Evolutionary conservation across 1,284 basidiomycete species (phyloP), one percentile per base, ranked within the genome.

Genomic region (Pholiota adiposa): DNA sequence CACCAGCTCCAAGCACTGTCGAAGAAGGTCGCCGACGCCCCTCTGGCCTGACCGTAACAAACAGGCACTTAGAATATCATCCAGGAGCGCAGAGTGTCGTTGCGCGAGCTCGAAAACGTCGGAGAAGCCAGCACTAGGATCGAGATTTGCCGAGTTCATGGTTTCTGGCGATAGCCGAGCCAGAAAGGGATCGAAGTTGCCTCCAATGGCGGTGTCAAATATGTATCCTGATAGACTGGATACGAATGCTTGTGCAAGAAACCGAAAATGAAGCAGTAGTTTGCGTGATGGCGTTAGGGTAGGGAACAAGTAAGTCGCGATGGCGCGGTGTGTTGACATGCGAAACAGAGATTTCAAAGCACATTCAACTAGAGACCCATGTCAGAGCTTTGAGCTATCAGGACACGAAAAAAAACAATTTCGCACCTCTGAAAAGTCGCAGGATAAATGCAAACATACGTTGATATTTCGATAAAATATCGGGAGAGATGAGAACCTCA

Each of bases 391-490:
- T 18, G 7, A 29, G 38, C 4, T 52, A 9, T 21, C 9, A 14
- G 36, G 40, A 33, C 14, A 21, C 31, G 38, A 12, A 16, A 27
- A 27, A 21, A 33, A 11, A 16, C 11, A 4, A 36, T 27, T 12
- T 63, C 78, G 40, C 66, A 90, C 92, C 91, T 78, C 94, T 81
- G 65, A 88, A 80, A 25, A 96, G 76, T 21, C 93, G 83, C 23
- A 96, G 77, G 34, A 94, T 80, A 65, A 94, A 87, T 0, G 89
- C 83, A 70, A 94, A 93, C 58, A 94, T 77, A 27, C 88, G 77
- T 66, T 94, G 92, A 69, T 95, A 96, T 72, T 94, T 95, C n/a
- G 84, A 87, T 36, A 94, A 74, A 36, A 91, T 82, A 1, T 83
- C 78, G 0, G 82, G 76, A 0, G 91, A 86, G 33, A 96, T 87